These are phyloP conservation scores for Platanthera guangdongensis DNA, from an alignment of 106 monocot genomes.

Conservation along the genomic window DNA sequence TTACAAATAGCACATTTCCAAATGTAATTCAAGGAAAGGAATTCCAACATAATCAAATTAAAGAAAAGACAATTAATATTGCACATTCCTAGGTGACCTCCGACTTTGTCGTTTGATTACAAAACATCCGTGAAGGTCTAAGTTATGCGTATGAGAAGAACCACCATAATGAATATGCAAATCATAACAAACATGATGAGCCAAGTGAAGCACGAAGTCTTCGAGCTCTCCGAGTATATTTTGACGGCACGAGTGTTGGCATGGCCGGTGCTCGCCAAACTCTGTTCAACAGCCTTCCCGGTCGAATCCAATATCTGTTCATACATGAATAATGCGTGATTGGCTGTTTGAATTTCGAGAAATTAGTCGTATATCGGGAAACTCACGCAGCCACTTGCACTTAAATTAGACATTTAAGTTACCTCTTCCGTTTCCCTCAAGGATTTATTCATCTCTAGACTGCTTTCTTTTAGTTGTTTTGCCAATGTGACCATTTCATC, in stretches of 20 bases:
- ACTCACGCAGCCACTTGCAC: neutral
- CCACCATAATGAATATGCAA: conserved; percentile 68
- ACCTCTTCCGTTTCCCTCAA: conserved; percentile 87
- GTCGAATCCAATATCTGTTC: conserved; percentile 79
- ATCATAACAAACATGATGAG: conserved; percentile 63
- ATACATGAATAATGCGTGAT: neutral
- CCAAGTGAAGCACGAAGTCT: conserved; percentile 79
- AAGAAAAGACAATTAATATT: too few relatives aligned
- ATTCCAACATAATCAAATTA: too few relatives aligned
- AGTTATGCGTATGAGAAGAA: conserved; percentile 83
- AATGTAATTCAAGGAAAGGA: too few relatives aligned
- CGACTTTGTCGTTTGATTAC: too few relatives aligned
- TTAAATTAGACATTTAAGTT: neutral
- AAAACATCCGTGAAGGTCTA: neutral
- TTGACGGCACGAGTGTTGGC: conserved; percentile 58
- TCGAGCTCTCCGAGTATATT: conserved; percentile 59
- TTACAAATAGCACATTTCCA: too few relatives aligned
- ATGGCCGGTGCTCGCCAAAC: conserved; percentile 76
- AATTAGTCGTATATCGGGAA: too few relatives aligned
- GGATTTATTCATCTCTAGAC: conserved; percentile 78
- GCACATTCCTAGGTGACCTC: too few relatives aligned
- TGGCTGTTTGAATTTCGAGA: too few relatives aligned
- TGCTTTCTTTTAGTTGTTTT: conserved; percentile 83
- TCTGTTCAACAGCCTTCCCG: conserved; percentile 79
- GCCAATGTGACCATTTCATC: conserved; percentile 95